Evolutionary conservation across 2,329 filamentous ascomycete species (phyloP).

Genomic region (Colletotrichum viniferum): DNA sequence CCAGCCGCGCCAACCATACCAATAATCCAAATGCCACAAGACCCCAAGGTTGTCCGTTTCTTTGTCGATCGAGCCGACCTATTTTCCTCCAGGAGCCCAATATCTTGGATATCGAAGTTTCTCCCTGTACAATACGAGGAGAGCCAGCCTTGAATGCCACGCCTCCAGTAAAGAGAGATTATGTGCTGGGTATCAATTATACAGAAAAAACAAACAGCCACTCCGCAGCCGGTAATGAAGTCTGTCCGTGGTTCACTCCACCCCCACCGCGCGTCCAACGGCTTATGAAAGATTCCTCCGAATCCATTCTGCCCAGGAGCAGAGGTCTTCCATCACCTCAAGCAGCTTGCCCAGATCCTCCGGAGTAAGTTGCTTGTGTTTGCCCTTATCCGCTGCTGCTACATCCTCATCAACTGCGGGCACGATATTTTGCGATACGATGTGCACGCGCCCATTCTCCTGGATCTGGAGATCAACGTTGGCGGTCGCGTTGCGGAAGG

Average conservation of each 20-base stretch:
- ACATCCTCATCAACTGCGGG: constrained; percentile 17
- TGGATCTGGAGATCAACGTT: constrained; percentile 64
- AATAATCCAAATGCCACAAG: neutral
- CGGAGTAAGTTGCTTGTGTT: constrained; percentile 40
- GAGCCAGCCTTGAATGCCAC: neutral
- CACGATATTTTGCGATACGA: constrained; percentile 63
- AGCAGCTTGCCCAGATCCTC: constrained; percentile 50
- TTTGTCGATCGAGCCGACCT: neutral
- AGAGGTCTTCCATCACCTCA: constrained; percentile 56
- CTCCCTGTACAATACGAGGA: neutral
- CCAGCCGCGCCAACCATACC: neutral
- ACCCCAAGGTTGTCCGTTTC: neutral
- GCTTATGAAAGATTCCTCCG: constrained; percentile 31
- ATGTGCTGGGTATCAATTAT: constrained; percentile 20
- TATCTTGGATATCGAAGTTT: neutral
- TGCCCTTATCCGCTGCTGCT: constrained; percentile 23
- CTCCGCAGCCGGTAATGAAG: neutral
- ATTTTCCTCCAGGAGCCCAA: neutral
- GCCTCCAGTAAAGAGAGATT: neutral
- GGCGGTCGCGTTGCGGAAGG: constrained; percentile 51
- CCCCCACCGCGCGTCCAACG: neutral
- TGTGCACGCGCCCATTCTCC: constrained; percentile 61
- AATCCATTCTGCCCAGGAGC: constrained; percentile 60
- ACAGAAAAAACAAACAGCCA: constrained; percentile 6
- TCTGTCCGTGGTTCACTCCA: neutral